phyloP scores from a whole-genome alignment of 352 stramenopile genomes.

The Pythium diclinum region DNA sequence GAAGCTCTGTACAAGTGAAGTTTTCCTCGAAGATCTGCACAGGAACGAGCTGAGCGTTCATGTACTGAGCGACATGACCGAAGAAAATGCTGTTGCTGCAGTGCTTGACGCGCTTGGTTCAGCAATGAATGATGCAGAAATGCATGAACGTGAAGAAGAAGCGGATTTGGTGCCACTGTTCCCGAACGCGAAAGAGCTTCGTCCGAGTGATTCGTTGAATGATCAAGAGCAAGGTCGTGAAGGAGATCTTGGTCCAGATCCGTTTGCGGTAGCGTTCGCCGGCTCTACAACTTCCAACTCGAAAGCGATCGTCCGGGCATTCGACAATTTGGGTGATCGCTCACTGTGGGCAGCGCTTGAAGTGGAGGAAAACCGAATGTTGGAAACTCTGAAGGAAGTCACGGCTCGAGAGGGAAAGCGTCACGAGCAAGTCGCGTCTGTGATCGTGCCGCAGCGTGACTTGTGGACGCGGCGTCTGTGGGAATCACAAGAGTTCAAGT shows the following conservation, averaged over 20 bases:
- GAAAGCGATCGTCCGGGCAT: neutral
- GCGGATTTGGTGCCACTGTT: conserved; percentile 69
- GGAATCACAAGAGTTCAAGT: conserved; percentile 62
- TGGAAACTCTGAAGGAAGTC: conserved; percentile 55
- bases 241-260: conserved; percentile 14
- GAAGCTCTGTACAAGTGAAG: conserved; percentile 69
- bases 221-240: conserved; percentile 11
- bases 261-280: conserved; percentile 27
- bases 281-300: conserved; percentile 10
- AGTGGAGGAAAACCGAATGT: conserved; percentile 79
- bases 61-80: conserved; percentile 49
- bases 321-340: conserved; percentile 41
- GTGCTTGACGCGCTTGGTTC: conserved; percentile 58
- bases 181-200: conserved; percentile 55
- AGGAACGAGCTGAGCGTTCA: conserved; percentile 48
- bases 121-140: conserved; percentile 63
- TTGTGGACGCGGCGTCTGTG: conserved; percentile 62
- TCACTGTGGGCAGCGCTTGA: conserved; percentile 72
- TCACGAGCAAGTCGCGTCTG: conserved; percentile 1
- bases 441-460: conserved; percentile 16
- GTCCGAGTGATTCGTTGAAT: conserved; percentile 9
- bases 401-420: conserved; percentile 14
- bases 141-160: conserved; percentile 70
- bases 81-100: conserved; percentile 51
- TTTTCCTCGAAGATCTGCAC: conserved; percentile 67